Evolutionary conservation across 768 basidiomycete species (phyloP), one percentile per base, ranked within the genome.

Genomic region (Lyophyllum shimeji): DNA sequence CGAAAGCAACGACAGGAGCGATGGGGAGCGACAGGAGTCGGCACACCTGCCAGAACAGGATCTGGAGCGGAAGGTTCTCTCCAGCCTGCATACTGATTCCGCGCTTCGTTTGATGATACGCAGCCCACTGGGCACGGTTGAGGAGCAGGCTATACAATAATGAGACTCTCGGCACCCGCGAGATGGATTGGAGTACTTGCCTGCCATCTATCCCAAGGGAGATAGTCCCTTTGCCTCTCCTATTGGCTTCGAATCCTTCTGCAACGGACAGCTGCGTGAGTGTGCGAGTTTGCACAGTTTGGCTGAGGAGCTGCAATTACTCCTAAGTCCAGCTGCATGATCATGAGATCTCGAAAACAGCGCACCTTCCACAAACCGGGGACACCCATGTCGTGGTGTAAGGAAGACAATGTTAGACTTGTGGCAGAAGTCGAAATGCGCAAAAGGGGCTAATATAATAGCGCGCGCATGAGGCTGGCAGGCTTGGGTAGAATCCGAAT

Each of bases 1-100:
- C 40, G 18, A 51, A 51, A 7, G 23, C 34, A n/a, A 51, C 2
- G 17, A 51, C 34, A 2, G 21, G 3, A 1, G 7, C 25, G 37
- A 51, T 18, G 5, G 50, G 40, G 12, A 51, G 34, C 18, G 34
- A 5, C 3, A 51, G 29, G 27, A 48, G 29, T 2, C 47, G 47
- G 27, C 47, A 48, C 3, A 48, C 9, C 47, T 48, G 47, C 3
- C 3, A 48, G 27, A 48, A 48, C 7, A 48, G 29, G n/a, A 48
- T 48, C 20, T 48, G 47, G 3, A 48, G 18, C 17, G 48, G 48
- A 4, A 50, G 31, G 21, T 50, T 50, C 23, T 50, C 31, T 3
- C 48, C 48, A 13, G 50, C 50, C 24, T 52, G 50, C 37, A 52
- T 52, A 20, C 44, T 52, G 39, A 52, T 20, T 3, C 50, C 50